phyloP scores from a whole-genome alignment of 441 rosid genomes.

The Breynia disticha region DNA sequence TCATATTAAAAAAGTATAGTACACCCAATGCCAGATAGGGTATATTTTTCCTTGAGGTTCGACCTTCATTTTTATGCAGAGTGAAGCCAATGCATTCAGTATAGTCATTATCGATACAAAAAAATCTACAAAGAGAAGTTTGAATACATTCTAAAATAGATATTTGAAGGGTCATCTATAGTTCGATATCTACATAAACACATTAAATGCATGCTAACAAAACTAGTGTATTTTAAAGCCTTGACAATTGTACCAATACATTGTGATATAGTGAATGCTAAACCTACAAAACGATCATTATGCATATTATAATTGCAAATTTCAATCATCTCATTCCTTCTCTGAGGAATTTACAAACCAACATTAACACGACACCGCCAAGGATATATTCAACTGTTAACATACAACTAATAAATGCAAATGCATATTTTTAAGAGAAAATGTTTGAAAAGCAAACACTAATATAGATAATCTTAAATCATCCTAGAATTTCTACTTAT shows the following conservation, averaged over 20 bases:
- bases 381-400: background rate
- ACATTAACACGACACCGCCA: too few species aligned
- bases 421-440: background rate
- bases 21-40: slow-evolving; percentile 4
- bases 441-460: background rate
- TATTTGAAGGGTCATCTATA: background rate
- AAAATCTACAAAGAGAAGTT: slow-evolving; percentile 5
- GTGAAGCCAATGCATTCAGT: background rate
- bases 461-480: background rate
- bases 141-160: background rate
- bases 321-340: too few species aligned
- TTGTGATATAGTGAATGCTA: background rate
- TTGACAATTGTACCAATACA: background rate
- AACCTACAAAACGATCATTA: background rate
- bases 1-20: slow-evolving; percentile 22
- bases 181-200: background rate
- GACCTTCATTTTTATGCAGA: background rate
- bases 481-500: too few species aligned
- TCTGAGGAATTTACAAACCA: too few species aligned
- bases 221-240: background rate
- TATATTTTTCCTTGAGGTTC: slow-evolving; percentile 4
- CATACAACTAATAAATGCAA: background rate
- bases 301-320: too few species aligned
- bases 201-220: background rate
- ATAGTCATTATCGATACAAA: background rate